Conservation (phyloP, 768 basidiomycete genomes). For the Clavaria fumosa region DNA sequence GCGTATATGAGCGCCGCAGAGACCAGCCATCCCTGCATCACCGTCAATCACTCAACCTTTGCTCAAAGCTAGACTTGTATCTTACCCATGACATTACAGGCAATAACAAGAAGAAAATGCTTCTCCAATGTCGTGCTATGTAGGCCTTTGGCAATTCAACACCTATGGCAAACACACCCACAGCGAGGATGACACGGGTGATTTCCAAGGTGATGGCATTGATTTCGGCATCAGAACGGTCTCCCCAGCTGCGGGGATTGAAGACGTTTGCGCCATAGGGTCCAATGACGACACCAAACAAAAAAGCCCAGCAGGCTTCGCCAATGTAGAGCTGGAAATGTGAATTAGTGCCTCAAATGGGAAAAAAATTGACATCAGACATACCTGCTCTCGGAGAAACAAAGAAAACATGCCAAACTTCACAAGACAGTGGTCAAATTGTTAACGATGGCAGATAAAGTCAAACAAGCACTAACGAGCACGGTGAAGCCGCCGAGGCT, state of each 20-base stretch:
- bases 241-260: conserved; percentile 66
- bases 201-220: conserved; percentile 83
- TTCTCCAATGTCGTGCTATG: conserved; percentile 86
- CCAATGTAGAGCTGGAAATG: conserved; percentile 66
- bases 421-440: neutral
- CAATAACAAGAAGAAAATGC: conserved; percentile 66
- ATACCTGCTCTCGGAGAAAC: conserved; percentile 72
- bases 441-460: neutral
- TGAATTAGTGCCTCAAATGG: conserved; percentile 4
- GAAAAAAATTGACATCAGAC: conserved; percentile 9
- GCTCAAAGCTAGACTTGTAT: conserved; percentile 9
- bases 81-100: conserved; percentile 78
- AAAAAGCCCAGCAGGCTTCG: conserved; percentile 90
- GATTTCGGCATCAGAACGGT: conserved; percentile 26
- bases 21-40: conserved; percentile 76
- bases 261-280: conserved; percentile 75
- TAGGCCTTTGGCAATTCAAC: conserved; percentile 96
- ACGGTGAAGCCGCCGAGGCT: conserved; percentile 56
- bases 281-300: conserved; percentile 84
- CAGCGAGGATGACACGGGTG: conserved; percentile 84
- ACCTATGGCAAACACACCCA: conserved; percentile 95
- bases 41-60: neutral
- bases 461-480: conserved; percentile 27
- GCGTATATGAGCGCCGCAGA: conserved; percentile 85
- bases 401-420: conserved; percentile 94